Percentiles rank a stretch among this genome's conserved stretches.
Evolutionary conservation across 345 rosid species (phyloP).

Genomic region (Pugionium cornutum): DNA sequence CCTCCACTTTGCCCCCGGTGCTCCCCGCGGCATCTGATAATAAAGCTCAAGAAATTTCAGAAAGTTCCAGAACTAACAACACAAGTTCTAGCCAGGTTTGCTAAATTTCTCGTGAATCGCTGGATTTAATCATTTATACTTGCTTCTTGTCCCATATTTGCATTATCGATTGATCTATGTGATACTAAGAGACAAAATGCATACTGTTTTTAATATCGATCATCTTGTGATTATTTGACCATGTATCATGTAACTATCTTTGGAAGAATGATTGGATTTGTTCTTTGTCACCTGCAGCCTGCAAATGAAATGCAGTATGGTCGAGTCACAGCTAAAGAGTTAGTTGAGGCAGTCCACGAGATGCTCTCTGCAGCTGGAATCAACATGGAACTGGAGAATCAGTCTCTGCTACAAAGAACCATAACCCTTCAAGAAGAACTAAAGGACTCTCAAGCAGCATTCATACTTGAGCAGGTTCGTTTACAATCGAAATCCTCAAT

Average conservation of each 20-base stretch:
- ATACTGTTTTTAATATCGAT: background rate
- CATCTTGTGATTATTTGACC: conserved; percentile 2
- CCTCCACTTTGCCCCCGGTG: conserved; percentile 44
- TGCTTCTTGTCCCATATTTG: conserved; percentile 1
- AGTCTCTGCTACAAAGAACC: conserved; percentile 67
- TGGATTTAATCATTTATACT: background rate
- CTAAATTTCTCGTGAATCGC: conserved; percentile 8
- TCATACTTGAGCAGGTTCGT: conserved; percentile 83
- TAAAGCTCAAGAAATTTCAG: conserved; percentile 41
- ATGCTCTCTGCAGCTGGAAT: conserved; percentile 95
- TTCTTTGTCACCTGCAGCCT: conserved; percentile 46
- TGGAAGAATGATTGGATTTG: conserved; percentile 21
- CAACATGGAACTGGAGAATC: conserved; percentile 76
- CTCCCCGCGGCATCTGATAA: conserved; percentile 35
- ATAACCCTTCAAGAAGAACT: conserved; percentile 75
- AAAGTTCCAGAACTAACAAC: conserved; percentile 54
- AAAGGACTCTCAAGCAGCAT: conserved; percentile 73
- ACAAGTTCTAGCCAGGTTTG: conserved; percentile 66
- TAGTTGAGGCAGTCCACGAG: conserved; percentile 88
- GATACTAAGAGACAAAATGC: conserved; percentile 14
- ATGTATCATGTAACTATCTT: background rate
- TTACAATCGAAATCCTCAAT: background rate
- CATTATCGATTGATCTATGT: background rate
- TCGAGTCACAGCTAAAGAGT: conserved; percentile 76
- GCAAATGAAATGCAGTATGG: conserved; percentile 62